phyloP scores from a whole-genome alignment of 108 stramenopile species.

The Schizochytrium sp. region DNA sequence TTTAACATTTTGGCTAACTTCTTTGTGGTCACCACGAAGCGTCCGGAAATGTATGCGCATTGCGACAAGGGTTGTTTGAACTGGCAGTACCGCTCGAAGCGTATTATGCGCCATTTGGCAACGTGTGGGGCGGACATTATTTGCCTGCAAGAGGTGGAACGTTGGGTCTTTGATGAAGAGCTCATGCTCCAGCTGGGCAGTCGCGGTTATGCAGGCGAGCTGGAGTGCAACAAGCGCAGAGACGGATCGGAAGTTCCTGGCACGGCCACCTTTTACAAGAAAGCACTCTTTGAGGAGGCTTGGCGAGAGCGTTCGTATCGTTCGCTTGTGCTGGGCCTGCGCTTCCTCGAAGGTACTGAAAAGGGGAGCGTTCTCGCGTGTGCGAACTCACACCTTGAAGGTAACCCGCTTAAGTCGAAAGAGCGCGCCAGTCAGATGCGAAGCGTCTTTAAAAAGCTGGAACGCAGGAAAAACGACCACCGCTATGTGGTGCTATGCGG shows the following conservation, averaged over 20 bases:
- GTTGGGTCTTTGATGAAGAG: neutral
- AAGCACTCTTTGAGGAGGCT: neutral
- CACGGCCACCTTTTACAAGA: slow-evolving; percentile 8
- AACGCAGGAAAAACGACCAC: neutral
- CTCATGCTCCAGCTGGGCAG: neutral
- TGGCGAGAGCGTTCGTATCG: neutral
- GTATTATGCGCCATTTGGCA: neutral
- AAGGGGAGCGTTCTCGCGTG: neutral
- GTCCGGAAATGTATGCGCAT: neutral
- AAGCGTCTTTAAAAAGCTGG: neutral
- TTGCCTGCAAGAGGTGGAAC: neutral
- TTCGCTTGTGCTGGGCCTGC: neutral
- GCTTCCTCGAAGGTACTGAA: neutral
- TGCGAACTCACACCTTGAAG: neutral
- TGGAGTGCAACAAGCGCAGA: neutral
- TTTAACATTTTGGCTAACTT: neutral
- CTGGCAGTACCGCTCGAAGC: slow-evolving; percentile 3
- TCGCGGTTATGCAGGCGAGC: neutral
- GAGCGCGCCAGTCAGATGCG: neutral
- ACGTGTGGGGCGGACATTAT: neutral
- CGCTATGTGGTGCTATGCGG: neutral
- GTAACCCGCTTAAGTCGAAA: neutral
- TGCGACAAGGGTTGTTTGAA: neutral
- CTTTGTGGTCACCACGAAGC: neutral
- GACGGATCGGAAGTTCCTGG: neutral